Evolutionary conservation across 2,329 filamentous ascomycete species (phyloP).

Genomic region (Aureobasidium namibiae): DNA sequence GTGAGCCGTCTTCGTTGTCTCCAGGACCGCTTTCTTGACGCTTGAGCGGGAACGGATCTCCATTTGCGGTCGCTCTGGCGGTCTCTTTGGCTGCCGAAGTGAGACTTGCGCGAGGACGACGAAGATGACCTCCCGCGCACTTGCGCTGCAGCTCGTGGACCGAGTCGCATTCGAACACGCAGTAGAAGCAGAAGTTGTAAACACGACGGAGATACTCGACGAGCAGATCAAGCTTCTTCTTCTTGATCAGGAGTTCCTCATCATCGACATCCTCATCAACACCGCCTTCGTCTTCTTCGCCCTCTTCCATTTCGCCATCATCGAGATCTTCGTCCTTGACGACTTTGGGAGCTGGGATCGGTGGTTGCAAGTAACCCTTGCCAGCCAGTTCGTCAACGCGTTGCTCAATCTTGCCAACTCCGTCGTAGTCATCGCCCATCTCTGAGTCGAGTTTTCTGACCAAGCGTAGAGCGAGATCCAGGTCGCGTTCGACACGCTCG

Average conservation of each 20-base stretch:
- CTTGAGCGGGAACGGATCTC: conserved; percentile 76
- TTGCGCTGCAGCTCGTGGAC: conserved; percentile 93
- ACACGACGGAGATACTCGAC: conserved; percentile 95
- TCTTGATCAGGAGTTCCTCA: conserved; percentile 80
- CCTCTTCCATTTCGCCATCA: conserved; percentile 64
- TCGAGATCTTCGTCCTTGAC: conserved; percentile 54
- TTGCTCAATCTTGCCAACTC: conserved; percentile 72
- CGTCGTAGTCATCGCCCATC: conserved; percentile 68
- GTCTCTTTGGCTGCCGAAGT: conserved; percentile 76
- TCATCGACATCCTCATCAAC: conserved; percentile 77
- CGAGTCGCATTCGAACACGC: conserved; percentile 96
- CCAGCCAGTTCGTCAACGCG: conserved; percentile 73
- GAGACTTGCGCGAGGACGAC: conserved; percentile 77
- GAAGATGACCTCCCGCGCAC: conserved; percentile 93
- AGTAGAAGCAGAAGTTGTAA: conserved; percentile 99
- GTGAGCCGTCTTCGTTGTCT: conserved; percentile 52
- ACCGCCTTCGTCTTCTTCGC: conserved; percentile 59
- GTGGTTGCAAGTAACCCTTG: conserved; percentile 67
- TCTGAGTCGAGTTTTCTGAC: conserved; percentile 80
- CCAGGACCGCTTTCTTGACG: conserved; percentile 28
- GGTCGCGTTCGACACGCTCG: conserved; percentile 84
- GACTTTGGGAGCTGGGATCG: conserved; percentile 46
- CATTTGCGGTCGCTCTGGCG: conserved; percentile 73
- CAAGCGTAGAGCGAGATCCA: conserved; percentile 72
- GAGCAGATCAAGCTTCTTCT: conserved; percentile 92